Evolutionary conservation across 345 rosid genomes (phyloP).

Genomic region (Passiflora organensis): DNA sequence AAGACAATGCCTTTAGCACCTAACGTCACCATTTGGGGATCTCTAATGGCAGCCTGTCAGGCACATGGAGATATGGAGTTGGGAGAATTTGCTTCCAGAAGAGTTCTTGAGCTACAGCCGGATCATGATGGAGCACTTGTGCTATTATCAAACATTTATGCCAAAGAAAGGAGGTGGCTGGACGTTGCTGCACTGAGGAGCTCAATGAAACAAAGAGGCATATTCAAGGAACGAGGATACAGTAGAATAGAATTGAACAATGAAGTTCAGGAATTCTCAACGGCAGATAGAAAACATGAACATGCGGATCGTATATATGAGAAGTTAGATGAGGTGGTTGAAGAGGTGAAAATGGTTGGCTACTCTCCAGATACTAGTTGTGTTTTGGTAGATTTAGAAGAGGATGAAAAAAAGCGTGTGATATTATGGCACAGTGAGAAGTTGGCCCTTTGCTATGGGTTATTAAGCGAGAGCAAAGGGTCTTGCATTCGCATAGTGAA

Average conservation of each 20-base stretch:
- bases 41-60: constrained; percentile 14
- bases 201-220: constrained; percentile 12
- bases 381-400: constrained; percentile 37
- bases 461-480: constrained; percentile 15
- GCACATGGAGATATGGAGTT: constrained; percentile 12
- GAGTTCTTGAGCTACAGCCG: constrained; percentile 11
- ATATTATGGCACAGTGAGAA: constrained; percentile 37
- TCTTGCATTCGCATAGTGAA: constrained; percentile 34
- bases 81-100: constrained; percentile 17
- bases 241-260: constrained; percentile 8
- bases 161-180: constrained; percentile 8
- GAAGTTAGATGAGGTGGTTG: constrained; percentile 39
- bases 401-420: constrained; percentile 32
- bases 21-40: constrained; percentile 13
- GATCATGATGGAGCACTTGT: constrained; percentile 22
- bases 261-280: constrained; percentile 7
- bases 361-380: constrained; percentile 19
- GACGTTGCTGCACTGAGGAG: constrained; percentile 9
- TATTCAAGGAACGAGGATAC: not conserved
- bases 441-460: constrained; percentile 38
- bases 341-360: constrained; percentile 23
- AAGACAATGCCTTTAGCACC: constrained; percentile 13
- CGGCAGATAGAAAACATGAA: constrained; percentile 45
- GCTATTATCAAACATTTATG: constrained; percentile 11
- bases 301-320: constrained; percentile 31